Evolutionary conservation across 2,329 filamentous ascomycete genomes (phyloP), one percentile per base, ranked within the genome.

Genomic region (Gnomoniopsis sp.): DNA sequence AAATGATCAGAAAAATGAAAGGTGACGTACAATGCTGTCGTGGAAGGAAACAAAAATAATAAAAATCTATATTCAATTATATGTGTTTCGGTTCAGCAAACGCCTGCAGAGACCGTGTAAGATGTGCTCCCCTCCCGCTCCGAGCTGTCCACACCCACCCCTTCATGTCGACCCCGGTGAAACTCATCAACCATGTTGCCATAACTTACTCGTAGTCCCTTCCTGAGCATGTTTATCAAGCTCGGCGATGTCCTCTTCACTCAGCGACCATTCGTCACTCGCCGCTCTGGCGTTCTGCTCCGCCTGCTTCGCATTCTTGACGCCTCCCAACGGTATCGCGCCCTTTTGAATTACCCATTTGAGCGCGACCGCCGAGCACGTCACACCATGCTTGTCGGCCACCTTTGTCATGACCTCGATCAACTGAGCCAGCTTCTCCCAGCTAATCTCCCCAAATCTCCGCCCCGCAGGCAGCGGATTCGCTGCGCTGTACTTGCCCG

Each of bases 301-400:
- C 6, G 72, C 74, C 67, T 78, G 75, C n/a, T 71, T 69, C 17
- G 68, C 62, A 48, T 74, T 75, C 48, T 75, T 70, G 3, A 77
- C 67, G 0, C 75, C 76, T 6, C 75, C 74, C 2, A 78, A 62
- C 0, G 76, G 77, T 6, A 77, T 66, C 8, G 73, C 72, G 0
- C 76, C 76, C 65, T 78, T 79, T 51, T 71, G 72, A 33, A 79
- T 70, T 11, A 72, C 72, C 62, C 73, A 78, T 60, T 79, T 79
- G 34, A 79, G 62, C 38, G 75, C 74, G 3, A 78, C 72, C 1
- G 75, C 74, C 26, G 72, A 69, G 17, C 71, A 62, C 19, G 63
- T 63, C 15, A 74, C 70, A 6, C 67, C 69, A 11, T 66, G 68
- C 55, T 70, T 68, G 10, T 71, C 68, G 0, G 71, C 72, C 55